Evolutionary conservation across 2,329 filamentous ascomycete species (phyloP), one percentile per base, ranked within the genome.

Genomic region (Chaetomium sp.): DNA sequence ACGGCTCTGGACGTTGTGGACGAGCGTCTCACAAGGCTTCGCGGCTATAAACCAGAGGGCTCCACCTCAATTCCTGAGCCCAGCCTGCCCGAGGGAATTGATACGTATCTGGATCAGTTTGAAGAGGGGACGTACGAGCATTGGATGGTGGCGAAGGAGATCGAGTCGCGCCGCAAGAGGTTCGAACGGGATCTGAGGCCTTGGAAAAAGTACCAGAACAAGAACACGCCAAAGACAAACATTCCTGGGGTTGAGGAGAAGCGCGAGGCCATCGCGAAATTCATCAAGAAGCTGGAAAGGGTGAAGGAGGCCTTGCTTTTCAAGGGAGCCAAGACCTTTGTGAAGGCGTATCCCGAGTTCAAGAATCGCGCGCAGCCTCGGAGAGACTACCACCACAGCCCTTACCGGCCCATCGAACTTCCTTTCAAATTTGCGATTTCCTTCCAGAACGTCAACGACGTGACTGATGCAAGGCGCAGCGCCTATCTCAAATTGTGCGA

Each of bases 251-350:
- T 71, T 0, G 55, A 68, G 2, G 77, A 82, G 66, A 89, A 88
- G 68, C 72, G 74, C 49, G 71, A 72, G 5, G 80, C 79, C 0
- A 76, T 89, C 14, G 60, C 74, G 8, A 69, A 75, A 6, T 65
- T 80, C 11, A 70, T 85, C 11, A 59, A 66, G 0, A 74, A 79
- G 1, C 79, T 86, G 40, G 73, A 84, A 61, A 65, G 72, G 19
- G 69, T 89, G 1, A 80, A 87, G 63, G 64, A 71, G 2, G 63
- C 68, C 1, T 70, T 92, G 19, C 43, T 85, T 1, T 68, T 71
- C 4, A 81, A 76, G 55, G 83, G 80, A 0, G 88, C 79, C 2
- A 90, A 89, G 69, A 79, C 79, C 0, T 91, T 88, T 65, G 65
- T 69, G 10, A 80, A 91, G 47, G 70, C 89, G 6, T 70, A 87